phyloP scores from a whole-genome alignment of 768 basidiomycete genomes.

The Infundibulicybe gibba region DNA sequence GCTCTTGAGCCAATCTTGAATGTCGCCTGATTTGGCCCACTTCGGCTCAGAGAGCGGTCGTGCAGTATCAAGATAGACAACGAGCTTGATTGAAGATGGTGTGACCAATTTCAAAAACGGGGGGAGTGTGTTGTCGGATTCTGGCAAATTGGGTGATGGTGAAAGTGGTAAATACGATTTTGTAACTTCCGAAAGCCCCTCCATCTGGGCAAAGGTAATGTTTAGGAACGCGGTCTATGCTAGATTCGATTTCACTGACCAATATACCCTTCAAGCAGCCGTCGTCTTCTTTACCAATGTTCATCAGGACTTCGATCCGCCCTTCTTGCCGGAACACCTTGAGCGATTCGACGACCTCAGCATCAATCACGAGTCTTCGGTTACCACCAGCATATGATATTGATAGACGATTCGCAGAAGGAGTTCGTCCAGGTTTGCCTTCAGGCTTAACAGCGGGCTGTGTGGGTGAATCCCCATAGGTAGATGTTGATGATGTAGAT shows the following conservation, averaged over 20 bases:
- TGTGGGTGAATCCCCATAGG: conserved; percentile 45
- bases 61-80: conserved; percentile 79
- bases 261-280: conserved; percentile 68
- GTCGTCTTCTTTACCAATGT: conserved; percentile 51
- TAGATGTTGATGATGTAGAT: conserved; percentile 35
- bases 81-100: conserved; percentile 58
- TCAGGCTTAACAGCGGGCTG: conserved; percentile 28
- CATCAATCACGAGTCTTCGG: conserved; percentile 83
- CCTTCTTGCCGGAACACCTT: conserved; percentile 81
- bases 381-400: conserved; percentile 93
- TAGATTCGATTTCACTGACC: conserved; percentile 40
- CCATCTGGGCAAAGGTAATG: conserved; percentile 46
- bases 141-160: conserved; percentile 35
- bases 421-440: conserved; percentile 38
- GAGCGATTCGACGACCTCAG: conserved; percentile 79
- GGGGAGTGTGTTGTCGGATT: conserved; percentile 65
- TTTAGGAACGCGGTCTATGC: conserved; percentile 6
- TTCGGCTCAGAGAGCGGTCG: conserved; percentile 92
- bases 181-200: conserved; percentile 66
- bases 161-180: conserved; percentile 68
- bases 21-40: conserved; percentile 94
- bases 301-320: conserved; percentile 78
- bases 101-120: conserved; percentile 57
- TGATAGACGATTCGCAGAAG: conserved; percentile 85
- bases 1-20: conserved; percentile 89